These are phyloP conservation scores for Diutina catenulata DNA, from an alignment of 1,139 yeast genomes.

Conservation along the genomic window DNA sequence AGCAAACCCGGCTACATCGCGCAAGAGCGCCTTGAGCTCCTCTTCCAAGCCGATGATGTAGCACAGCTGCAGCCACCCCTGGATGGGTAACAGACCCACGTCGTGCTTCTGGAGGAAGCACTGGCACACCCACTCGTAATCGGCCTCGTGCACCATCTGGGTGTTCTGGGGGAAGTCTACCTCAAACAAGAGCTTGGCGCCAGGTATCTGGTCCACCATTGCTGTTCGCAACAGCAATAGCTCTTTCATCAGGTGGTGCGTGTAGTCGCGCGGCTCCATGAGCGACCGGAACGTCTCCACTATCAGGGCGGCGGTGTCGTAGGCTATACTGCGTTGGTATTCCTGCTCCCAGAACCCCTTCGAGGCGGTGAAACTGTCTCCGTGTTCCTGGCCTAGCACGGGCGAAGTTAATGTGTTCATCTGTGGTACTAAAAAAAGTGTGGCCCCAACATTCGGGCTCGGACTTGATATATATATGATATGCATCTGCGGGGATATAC, in stretches of 20 bases:
- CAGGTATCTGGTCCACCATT: neutral
- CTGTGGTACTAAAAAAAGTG: too few species aligned
- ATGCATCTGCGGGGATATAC: too few species aligned
- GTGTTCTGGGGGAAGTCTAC: slow-evolving; percentile 4
- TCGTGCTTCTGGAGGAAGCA: neutral
- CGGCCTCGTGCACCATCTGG: neutral
- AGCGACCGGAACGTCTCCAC: slow-evolving; percentile 1
- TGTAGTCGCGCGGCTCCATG: neutral
- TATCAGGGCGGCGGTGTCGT: slow-evolving; percentile 1
- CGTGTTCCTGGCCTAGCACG: too few species aligned
- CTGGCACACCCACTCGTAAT: slow-evolving; percentile 2
- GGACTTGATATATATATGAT: too few species aligned
- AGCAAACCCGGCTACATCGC: neutral
- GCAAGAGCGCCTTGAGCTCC: neutral
- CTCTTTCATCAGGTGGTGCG: neutral
- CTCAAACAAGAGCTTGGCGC: slow-evolving; percentile 1
- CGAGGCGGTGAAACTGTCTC: too few species aligned
- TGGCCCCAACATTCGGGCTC: too few species aligned
- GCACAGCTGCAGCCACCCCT: slow-evolving; percentile 5
- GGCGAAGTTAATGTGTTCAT: too few species aligned
- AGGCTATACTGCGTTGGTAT: slow-evolving; percentile 1
- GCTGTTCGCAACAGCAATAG: neutral
- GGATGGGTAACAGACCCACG: neutral
- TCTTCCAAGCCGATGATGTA: slow-evolving; percentile 2
- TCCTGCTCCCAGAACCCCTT: slow-evolving; percentile 4